phyloP scores from a whole-genome alignment of 2,329 filamentous ascomycete species.

The Macrophomina pseudophaseolina region DNA sequence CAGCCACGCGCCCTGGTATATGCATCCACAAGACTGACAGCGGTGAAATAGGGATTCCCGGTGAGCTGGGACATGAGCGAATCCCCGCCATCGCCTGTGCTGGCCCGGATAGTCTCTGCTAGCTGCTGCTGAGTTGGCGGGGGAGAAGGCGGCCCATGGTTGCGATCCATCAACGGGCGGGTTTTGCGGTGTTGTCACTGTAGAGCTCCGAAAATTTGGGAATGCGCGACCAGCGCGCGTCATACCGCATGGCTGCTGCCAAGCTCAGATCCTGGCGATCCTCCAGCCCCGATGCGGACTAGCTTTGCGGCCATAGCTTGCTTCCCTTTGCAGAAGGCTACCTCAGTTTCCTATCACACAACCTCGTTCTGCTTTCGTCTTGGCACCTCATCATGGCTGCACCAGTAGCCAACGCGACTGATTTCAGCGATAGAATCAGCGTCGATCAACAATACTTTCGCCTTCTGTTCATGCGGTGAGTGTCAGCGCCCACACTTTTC shows the following conservation, averaged over 20 bases:
- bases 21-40: constrained; percentile 60
- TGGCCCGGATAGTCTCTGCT: constrained; percentile 43
- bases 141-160: constrained; percentile 32
- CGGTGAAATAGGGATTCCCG: constrained; percentile 60
- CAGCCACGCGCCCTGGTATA: constrained; percentile 5
- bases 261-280: constrained; percentile 22
- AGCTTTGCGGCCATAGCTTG: constrained; percentile 14
- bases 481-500: too few relatives aligned
- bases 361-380: not conserved
- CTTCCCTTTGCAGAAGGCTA: constrained; percentile 20
- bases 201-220: constrained; percentile 26
- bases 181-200: constrained; percentile 16
- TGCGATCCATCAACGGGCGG: constrained; percentile 40
- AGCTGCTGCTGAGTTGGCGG: constrained; percentile 39
- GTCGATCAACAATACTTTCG: too few relatives aligned
- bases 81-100: constrained; percentile 40
- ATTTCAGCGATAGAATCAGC: too few relatives aligned
- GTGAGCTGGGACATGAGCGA: constrained; percentile 53
- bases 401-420: too few relatives aligned
- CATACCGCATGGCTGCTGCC: constrained; percentile 15
- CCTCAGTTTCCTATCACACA: not conserved
- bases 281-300: not conserved
- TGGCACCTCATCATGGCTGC: too few relatives aligned
- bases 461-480: too few relatives aligned
- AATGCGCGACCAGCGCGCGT: constrained; percentile 31